A percentile compares a stretch with the other conserved stretches of the same genome.
These are phyloP conservation scores for Nitzschia sp. DNA, from an alignment of 108 stramenopile genomes.

Conservation along the genomic window DNA sequence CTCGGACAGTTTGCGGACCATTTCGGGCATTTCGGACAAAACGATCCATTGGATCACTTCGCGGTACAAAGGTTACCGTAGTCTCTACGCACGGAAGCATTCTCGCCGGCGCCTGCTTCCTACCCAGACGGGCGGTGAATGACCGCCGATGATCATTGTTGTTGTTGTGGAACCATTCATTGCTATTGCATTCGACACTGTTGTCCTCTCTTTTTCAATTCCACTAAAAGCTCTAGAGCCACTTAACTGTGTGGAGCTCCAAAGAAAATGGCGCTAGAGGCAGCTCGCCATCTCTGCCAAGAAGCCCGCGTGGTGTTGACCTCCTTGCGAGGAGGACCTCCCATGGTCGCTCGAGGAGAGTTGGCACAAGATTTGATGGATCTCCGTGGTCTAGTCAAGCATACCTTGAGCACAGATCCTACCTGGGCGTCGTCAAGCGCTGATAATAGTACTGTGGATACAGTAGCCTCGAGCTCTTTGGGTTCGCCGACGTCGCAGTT, in stretches of 20 bases:
- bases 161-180: no score
- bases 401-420: slow-evolving; percentile 18
- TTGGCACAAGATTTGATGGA: slow-evolving; percentile 72
- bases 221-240: no score
- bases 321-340: slow-evolving; percentile 78
- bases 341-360: slow-evolving; percentile 74
- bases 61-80: no score
- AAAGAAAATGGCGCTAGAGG: slow-evolving; percentile 34
- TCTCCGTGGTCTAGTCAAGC: slow-evolving; percentile 50
- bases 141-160: no score
- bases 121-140: no score
- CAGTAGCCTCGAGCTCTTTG: background rate
- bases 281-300: slow-evolving; percentile 75
- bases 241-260: no score
- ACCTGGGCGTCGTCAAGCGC: background rate
- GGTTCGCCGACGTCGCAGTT: background rate
- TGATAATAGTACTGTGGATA: background rate
- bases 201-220: no score
- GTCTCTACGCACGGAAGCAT: no score
- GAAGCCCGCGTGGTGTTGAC: slow-evolving; percentile 77
- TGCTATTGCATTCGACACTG: no score
- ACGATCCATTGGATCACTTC: no score
- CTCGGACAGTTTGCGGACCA: background rate
- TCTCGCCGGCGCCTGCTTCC: no score
- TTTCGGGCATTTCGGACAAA: no score